Percentiles rank a stretch among this genome's conserved stretches.
Evolutionary conservation across 2,329 filamentous ascomycete species (phyloP).

Genomic region (Xylariaceae sp.): DNA sequence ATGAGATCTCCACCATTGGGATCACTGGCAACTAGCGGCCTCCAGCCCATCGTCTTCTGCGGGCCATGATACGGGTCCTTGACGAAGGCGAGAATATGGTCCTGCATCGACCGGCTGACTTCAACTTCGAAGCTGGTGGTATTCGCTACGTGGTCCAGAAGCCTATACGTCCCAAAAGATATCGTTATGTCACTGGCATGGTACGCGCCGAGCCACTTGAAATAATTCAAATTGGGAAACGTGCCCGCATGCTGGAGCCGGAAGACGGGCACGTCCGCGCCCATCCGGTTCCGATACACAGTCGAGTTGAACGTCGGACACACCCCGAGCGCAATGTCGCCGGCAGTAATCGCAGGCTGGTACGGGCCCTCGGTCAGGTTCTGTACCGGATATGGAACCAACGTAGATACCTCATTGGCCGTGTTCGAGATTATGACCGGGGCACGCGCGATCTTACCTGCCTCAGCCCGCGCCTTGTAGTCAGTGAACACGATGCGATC

Average conservation of each 20-base stretch:
- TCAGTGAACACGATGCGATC: conserved; percentile 42
- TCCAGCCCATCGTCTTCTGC: conserved; percentile 23
- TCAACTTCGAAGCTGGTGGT: conserved; percentile 36
- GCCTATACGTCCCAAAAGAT: conserved; percentile 47
- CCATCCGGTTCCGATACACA: conserved; percentile 36
- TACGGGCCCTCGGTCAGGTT: conserved; percentile 42
- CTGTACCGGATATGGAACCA: conserved; percentile 38
- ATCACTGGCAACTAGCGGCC: conserved; percentile 8
- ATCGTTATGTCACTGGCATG: conserved; percentile 48
- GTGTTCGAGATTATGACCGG: conserved; percentile 45
- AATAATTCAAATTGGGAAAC: conserved; percentile 49
- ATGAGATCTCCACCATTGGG: no score
- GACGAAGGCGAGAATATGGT: conserved; percentile 38
- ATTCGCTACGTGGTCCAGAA: conserved; percentile 33
- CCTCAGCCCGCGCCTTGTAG: conserved; percentile 38
- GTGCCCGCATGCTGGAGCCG: conserved; percentile 50
- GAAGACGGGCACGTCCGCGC: conserved; percentile 42
- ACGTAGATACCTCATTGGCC: conserved; percentile 42
- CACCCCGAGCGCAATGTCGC: conserved; percentile 22
- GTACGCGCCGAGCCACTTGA: conserved; percentile 50
- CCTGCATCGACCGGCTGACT: conserved; percentile 38
- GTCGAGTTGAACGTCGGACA: conserved; percentile 18
- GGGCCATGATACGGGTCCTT: conserved; percentile 37
- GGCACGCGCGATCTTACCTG: conserved; percentile 35
- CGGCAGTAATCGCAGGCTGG: conserved; percentile 24